A percentile compares a stretch with the other conserved stretches of the same genome.
phyloP scores from a whole-genome alignment of 345 rosid species.

The Populus simonii region DNA sequence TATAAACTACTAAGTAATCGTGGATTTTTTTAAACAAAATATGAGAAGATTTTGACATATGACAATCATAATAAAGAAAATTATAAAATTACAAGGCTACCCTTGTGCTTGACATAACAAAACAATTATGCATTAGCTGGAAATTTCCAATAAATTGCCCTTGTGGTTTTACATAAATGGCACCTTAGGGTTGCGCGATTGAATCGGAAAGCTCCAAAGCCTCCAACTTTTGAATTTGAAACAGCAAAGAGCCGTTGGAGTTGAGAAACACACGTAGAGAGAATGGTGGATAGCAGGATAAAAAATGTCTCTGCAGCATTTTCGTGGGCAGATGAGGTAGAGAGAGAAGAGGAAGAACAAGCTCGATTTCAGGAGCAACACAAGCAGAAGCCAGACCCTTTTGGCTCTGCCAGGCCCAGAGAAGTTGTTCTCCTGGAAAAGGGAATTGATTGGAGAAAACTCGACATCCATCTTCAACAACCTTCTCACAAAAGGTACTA shows the following conservation, averaged over 20 bases:
- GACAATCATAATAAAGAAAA: no score
- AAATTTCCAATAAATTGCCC: neutral
- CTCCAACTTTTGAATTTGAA: slow-evolving; percentile 10
- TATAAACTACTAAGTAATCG: no score
- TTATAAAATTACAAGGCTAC: neutral
- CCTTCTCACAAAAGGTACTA: neutral
- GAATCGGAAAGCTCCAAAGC: neutral
- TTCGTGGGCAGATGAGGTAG: slow-evolving; percentile 35
- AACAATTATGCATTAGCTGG: neutral
- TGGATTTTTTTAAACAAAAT: no score
- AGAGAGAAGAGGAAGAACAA: slow-evolving; percentile 21
- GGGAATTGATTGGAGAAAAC: slow-evolving; percentile 25
- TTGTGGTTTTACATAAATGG: neutral
- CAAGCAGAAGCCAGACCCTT: slow-evolving; percentile 27
- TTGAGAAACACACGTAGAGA: neutral
- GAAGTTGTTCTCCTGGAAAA: slow-evolving; percentile 27
- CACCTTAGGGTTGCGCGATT: neutral
- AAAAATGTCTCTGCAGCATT: neutral
- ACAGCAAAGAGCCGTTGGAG: slow-evolving; percentile 22
- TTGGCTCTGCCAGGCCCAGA: slow-evolving; percentile 34
- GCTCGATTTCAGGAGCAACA: neutral
- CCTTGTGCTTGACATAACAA: neutral
- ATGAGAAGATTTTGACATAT: no score
- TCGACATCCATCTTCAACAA: slow-evolving; percentile 12
- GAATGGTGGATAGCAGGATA: slow-evolving; percentile 15